Evolutionary conservation across 23 red algal genomes (phyloP).

Genomic region (Pyropia yezoensis): DNA sequence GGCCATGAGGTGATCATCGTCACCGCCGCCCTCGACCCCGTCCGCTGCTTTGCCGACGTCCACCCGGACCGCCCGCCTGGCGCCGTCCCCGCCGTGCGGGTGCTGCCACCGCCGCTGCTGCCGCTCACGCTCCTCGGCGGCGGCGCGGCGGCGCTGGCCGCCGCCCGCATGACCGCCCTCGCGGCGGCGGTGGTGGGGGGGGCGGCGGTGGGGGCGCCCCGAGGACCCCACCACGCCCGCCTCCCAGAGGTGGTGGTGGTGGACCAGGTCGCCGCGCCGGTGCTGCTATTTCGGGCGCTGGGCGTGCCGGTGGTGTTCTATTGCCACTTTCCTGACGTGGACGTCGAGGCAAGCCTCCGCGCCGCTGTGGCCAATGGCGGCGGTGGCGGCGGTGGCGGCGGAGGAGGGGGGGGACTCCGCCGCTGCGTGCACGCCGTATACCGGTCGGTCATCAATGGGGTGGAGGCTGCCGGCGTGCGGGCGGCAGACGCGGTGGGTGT

Average conservation of each 20-base stretch:
- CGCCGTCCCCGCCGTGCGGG: neutral
- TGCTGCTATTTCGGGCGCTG: conserved; percentile 57
- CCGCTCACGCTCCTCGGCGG: neutral
- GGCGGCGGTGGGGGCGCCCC: too few species aligned
- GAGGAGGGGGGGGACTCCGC: neutral
- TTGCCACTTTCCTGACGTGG: conserved; percentile 90
- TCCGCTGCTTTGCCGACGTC: conserved; percentile 70
- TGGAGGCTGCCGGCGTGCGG: conserved; percentile 41
- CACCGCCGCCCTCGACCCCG: conserved; percentile 50
- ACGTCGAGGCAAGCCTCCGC: conserved; percentile 44
- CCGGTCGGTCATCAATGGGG: conserved; percentile 42
- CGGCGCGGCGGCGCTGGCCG: neutral
- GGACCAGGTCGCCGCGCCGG: conserved; percentile 76
- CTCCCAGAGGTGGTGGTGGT: conserved; percentile 48
- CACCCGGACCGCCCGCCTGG: too few species aligned
- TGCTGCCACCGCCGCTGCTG: too few species aligned
- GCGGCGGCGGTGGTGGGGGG: neutral
- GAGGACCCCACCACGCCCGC: too few species aligned
- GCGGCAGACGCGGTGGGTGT: conserved; percentile 41
- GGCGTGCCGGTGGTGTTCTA: conserved; percentile 65
- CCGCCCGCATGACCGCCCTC: neutral
- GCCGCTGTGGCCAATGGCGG: neutral
- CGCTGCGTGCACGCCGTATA: conserved; percentile 25
- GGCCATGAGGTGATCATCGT: conserved; percentile 50
- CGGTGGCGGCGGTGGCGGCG: neutral